Evolutionary conservation across 139 green algal genomes (phyloP).

Genomic region (Chlorella vulgaris): DNA sequence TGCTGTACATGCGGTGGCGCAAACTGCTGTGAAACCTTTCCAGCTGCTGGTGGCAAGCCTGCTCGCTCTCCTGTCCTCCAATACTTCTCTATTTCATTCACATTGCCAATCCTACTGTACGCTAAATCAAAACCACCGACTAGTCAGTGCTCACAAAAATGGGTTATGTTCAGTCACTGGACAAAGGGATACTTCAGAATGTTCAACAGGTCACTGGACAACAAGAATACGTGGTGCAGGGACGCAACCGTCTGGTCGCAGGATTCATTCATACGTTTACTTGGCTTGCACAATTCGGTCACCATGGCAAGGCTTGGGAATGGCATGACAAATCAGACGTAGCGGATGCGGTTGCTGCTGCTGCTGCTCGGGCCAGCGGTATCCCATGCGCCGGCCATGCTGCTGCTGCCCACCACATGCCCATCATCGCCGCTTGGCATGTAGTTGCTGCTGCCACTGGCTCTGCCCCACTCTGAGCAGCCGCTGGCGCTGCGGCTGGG

Average conservation of each 20-base stretch:
- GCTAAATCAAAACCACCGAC: too few species aligned
- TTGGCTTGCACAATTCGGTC: not conserved
- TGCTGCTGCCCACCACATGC: not conserved
- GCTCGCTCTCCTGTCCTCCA: not conserved
- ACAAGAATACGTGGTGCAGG: too few species aligned
- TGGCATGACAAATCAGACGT: not conserved
- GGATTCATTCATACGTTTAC: too few species aligned
- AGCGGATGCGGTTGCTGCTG: not conserved
- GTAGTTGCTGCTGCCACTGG: not conserved
- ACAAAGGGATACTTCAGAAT: too few species aligned
- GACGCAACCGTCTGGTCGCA: too few species aligned
- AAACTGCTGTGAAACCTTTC: constrained; percentile 53
- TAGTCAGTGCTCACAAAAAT: too few species aligned
- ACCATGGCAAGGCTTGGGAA: not conserved
- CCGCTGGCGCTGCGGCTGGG: not conserved
- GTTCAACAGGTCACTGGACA: too few species aligned
- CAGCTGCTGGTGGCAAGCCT: not conserved
- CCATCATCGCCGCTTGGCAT: not conserved
- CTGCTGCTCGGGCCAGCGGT: too few species aligned
- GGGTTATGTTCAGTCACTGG: too few species aligned
- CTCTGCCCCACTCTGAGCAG: not conserved
- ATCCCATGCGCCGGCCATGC: constrained; percentile 1
- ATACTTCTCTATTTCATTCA: not conserved
- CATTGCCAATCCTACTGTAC: too few species aligned
- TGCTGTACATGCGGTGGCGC: constrained; percentile 55